Conservation (phyloP, 2,329 filamentous ascomycete genomes). For the Mycosphaerella arachidis region DNA sequence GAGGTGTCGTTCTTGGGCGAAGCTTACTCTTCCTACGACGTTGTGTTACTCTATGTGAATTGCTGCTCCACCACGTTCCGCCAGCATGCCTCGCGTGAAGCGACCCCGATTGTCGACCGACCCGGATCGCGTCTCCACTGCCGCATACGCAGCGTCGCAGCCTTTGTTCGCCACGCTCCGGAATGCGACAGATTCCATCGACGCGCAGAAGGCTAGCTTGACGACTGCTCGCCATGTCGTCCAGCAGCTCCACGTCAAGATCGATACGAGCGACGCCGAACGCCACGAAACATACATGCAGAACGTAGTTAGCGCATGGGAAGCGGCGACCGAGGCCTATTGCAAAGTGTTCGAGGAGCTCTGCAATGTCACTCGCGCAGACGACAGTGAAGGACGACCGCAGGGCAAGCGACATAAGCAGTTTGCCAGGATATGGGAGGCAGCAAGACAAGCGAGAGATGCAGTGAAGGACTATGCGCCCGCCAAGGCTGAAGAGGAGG, state of each 20-base stretch:
- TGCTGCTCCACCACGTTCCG: not conserved
- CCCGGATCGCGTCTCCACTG: constrained; percentile 13
- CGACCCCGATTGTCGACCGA: constrained; percentile 9
- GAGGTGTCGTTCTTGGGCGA: too few species aligned
- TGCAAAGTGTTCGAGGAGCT: constrained; percentile 27
- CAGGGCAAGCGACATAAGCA: constrained; percentile 20
- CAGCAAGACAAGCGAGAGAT: constrained; percentile 19
- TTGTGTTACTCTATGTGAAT: not conserved
- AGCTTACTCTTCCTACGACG: not conserved
- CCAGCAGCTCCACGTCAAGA: constrained; percentile 29
- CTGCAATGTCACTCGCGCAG: constrained; percentile 23
- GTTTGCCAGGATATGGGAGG: constrained; percentile 24
- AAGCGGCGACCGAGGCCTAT: constrained; percentile 24
- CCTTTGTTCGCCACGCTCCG: constrained; percentile 28
- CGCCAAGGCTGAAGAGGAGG: not conserved
- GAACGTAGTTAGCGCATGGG: constrained; percentile 28
- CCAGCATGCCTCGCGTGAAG: constrained; percentile 18
- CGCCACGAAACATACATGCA: constrained; percentile 26
- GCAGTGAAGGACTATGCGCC: constrained; percentile 12
- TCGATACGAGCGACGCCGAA: constrained; percentile 15
- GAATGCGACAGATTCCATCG: constrained; percentile 17
- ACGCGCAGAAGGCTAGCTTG: constrained; percentile 22
- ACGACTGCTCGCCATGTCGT: constrained; percentile 25
- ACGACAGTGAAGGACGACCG: constrained; percentile 22
- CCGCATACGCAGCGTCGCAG: constrained; percentile 30